Percentiles rank a stretch among this genome's conserved stretches.
Conservation (phyloP, 768 basidiomycete species). For the Termitomyces heimii region DNA sequence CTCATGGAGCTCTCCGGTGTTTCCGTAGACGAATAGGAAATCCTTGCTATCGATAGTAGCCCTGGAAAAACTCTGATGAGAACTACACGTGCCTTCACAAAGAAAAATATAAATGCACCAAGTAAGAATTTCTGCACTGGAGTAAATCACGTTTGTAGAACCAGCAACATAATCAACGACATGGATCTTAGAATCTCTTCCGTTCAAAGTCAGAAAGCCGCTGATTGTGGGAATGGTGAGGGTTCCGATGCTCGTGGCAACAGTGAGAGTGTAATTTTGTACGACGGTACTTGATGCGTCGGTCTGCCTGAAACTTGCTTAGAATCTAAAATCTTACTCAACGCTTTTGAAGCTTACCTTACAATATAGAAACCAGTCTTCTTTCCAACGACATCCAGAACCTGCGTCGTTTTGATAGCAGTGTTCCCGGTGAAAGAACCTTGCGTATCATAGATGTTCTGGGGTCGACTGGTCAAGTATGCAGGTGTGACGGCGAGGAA, state of each 20-base stretch:
- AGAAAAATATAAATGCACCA: constrained; percentile 27
- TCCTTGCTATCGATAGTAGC: constrained; percentile 43
- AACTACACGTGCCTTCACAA: not conserved
- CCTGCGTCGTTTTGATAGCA: constrained; percentile 44
- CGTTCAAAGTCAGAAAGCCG: constrained; percentile 35
- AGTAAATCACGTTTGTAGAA: constrained; percentile 36
- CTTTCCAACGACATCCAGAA: constrained; percentile 41
- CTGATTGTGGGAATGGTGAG: constrained; percentile 38
- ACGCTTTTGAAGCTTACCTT: constrained; percentile 18
- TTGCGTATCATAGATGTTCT: constrained; percentile 32
- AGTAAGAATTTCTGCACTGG: constrained; percentile 43
- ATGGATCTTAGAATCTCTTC: constrained; percentile 49
- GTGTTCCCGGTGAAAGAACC: constrained; percentile 42
- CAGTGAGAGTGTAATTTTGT: constrained; percentile 35
- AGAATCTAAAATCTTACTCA: not conserved
- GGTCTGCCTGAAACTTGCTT: constrained; percentile 23
- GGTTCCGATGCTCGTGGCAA: constrained; percentile 39
- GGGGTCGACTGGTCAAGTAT: constrained; percentile 40
- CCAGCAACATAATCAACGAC: constrained; percentile 45
- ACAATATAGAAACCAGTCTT: constrained; percentile 43
- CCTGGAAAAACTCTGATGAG: constrained; percentile 20
- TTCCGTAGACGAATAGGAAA: constrained; percentile 41
- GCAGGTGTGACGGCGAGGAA: constrained; percentile 46
- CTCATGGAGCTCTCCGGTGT: constrained; percentile 41
- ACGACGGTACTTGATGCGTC: constrained; percentile 31